phyloP scores from a whole-genome alignment of 257 asterid genomes.

The Jasminum sambac region DNA sequence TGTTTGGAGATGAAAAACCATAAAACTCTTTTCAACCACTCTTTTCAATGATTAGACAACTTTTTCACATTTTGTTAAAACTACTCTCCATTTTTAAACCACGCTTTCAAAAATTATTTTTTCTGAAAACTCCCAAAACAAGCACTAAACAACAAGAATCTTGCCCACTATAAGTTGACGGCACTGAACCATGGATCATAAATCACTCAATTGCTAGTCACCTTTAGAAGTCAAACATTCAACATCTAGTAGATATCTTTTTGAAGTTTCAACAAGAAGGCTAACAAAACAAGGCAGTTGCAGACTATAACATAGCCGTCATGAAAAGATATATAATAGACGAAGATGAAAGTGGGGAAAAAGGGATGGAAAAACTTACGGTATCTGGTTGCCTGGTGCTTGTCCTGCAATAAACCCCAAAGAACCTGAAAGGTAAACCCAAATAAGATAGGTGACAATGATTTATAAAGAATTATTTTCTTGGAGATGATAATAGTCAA shows the following conservation, averaged over 20 bases:
- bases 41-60: too few species aligned
- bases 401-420: constrained; percentile 63
- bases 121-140: too few species aligned
- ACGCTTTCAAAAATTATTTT: too few species aligned
- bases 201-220: background rate
- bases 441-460: constrained; percentile 15
- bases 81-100: too few species aligned
- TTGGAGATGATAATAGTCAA: constrained; percentile 3
- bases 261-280: background rate
- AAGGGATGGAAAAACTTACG: constrained; percentile 40
- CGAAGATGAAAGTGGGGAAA: constrained; percentile 14
- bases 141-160: background rate
- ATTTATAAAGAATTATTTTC: background rate
- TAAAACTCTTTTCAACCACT: too few species aligned
- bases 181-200: background rate
- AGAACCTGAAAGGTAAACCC: constrained; percentile 44
- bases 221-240: background rate
- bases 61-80: too few species aligned
- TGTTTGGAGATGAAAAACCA: too few species aligned
- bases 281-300: background rate
- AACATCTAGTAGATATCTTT: background rate
- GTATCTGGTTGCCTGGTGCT: constrained; percentile 46
- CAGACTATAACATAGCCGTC: background rate
- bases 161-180: background rate
- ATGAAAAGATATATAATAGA: background rate